These are phyloP conservation scores for Fistulifera pelliculosa DNA, from an alignment of 108 stramenopile genomes.

Conservation along the genomic window DNA sequence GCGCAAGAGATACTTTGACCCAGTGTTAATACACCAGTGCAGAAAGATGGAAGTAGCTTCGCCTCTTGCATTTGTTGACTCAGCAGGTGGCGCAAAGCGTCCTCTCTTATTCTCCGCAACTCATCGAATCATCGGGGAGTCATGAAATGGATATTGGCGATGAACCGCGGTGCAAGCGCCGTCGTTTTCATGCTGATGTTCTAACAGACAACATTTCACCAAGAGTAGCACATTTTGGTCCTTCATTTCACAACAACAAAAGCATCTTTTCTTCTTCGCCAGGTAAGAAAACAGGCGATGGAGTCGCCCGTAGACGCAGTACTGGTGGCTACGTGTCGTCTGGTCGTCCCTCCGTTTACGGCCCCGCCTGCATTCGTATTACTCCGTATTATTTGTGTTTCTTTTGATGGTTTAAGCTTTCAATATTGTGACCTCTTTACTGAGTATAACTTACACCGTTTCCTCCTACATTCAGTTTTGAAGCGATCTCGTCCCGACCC, in stretches of 20 bases:
- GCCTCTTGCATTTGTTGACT: conserved; percentile 41
- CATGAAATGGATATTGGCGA: conserved; percentile 1
- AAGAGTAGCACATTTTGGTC: not conserved
- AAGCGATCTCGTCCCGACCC: conserved; percentile 9
- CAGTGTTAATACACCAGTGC: too few species aligned
- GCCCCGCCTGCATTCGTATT: not conserved
- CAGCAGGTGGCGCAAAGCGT: conserved; percentile 44
- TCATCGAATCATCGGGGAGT: conserved; percentile 24
- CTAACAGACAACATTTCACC: not conserved
- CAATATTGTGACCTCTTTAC: too few species aligned
- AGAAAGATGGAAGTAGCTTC: conserved; percentile 73
- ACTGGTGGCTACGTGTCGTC: not conserved
- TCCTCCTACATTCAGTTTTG: not conserved
- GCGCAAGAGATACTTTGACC: too few species aligned
- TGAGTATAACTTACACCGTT: not conserved
- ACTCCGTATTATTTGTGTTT: too few species aligned
- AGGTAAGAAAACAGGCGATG: not conserved
- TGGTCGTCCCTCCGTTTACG: conserved; percentile 2
- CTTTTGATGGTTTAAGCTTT: not conserved
- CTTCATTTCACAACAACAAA: conserved; percentile 6
- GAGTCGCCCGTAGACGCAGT: not conserved
- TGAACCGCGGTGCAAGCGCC: conserved; percentile 3
- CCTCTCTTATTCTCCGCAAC: conserved; percentile 41
- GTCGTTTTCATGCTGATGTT: not conserved
- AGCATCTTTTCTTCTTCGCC: not conserved